These are phyloP conservation scores for Gnetum montanum DNA, from an alignment of 75 land plant genomes.

Conservation along the genomic window DNA sequence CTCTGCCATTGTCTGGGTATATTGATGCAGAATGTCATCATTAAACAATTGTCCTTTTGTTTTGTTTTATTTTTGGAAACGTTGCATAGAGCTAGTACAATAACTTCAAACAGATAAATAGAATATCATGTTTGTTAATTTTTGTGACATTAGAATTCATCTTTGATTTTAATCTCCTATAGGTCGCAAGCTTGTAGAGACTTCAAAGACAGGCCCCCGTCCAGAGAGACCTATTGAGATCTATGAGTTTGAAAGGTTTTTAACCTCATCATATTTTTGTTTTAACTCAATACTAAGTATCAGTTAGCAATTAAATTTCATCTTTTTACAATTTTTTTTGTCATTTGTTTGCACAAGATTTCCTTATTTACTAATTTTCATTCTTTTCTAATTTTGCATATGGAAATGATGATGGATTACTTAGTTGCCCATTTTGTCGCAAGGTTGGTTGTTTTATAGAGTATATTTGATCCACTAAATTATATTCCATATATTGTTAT, in stretches of 20 bases:
- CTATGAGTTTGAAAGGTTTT: constrained; percentile 96
- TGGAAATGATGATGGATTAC: constrained; percentile 4
- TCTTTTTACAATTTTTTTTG: background rate
- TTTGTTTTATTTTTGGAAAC: no score
- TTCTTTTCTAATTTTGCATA: constrained; percentile 1
- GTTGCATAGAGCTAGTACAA: no score
- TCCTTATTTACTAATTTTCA: background rate
- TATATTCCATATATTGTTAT: no score
- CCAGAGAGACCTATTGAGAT: constrained; percentile 95
- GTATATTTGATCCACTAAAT: no score
- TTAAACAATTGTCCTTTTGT: background rate
- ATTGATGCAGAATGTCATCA: background rate
- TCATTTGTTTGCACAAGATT: background rate
- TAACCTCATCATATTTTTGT: background rate
- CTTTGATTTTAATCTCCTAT: no score
- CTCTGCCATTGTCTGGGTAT: no score
- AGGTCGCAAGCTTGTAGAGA: constrained; percentile 82
- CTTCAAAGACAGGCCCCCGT: constrained; percentile 76
- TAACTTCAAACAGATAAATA: no score
- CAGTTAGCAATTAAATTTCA: background rate
- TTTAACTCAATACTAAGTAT: background rate
- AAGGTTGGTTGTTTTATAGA: constrained; percentile 67
- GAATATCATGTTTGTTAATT: no score
- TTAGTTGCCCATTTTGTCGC: constrained; percentile 96
- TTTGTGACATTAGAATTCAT: no score